These are phyloP conservation scores for Globisporangium alternatum DNA, from an alignment of 352 stramenopile species.

Conservation along the genomic window DNA sequence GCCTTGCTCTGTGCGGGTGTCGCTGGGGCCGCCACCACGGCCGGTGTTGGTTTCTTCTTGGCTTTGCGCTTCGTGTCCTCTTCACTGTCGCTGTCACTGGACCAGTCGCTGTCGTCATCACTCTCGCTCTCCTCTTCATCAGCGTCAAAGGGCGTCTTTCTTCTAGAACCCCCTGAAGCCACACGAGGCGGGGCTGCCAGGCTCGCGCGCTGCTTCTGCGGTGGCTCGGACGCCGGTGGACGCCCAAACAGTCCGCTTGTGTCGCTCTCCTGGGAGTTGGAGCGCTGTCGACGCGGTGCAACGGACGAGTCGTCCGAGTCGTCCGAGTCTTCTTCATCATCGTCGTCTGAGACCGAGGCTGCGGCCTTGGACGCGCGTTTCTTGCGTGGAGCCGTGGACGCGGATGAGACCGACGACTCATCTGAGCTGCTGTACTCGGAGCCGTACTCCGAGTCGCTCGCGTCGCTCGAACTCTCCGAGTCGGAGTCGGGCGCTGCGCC, in stretches of 20 bases:
- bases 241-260: constrained; percentile 58
- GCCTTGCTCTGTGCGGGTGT: constrained; percentile 10
- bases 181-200: constrained; percentile 17
- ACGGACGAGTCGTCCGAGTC: constrained; percentile 35
- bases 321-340: constrained; percentile 33
- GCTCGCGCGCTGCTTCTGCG: not conserved
- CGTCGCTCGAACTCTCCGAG: constrained; percentile 30
- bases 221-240: constrained; percentile 19
- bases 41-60: constrained; percentile 11
- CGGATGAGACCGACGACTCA: constrained; percentile 40
- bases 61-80: constrained; percentile 20
- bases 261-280: constrained; percentile 51
- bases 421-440: constrained; percentile 76
- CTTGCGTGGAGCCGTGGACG: constrained; percentile 15
- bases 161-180: constrained; percentile 20
- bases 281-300: constrained; percentile 25
- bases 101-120: constrained; percentile 50
- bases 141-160: constrained; percentile 34
- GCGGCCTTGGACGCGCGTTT: constrained; percentile 18
- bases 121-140: constrained; percentile 42
- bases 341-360: constrained; percentile 6
- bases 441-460: constrained; percentile 15
- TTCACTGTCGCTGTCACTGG: constrained; percentile 39
- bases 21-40: not conserved
- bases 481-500: constrained; percentile 59